Evolutionary conservation across 768 basidiomycete genomes (phyloP), one percentile per base, ranked within the genome.

Genomic region (Gelatoporia subvermispora): DNA sequence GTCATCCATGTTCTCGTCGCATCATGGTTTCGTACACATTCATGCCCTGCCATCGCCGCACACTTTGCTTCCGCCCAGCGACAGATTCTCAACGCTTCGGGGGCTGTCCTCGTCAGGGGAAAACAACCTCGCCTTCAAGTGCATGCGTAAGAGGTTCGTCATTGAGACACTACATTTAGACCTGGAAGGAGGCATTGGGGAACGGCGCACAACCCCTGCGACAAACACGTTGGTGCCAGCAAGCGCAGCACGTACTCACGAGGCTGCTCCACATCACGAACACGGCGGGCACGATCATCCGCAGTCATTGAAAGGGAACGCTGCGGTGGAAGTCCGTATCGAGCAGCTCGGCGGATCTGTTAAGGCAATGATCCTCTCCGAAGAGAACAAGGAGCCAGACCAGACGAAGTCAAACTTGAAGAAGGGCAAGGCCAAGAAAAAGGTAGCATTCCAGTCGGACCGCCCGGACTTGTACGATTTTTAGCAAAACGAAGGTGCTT

Each of bases 41-140:
- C 83, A 87, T 55, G 72, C 78, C 4, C 73, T 95, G 18, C 93
- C 96, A 3, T 73, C 82, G 4, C 81, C 82, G 0, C 81, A 84
- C 47, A 81, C 84, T 21, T 74, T 93, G 35, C 69, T 86, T 22
- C 74, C 94, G 0, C 80, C 89, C 0, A 91, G 91, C 49, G 85
- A 93, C 57, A 85, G 79, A 56, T 82, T 82, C 52, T 98, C 94
- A 4, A 75, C 79, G 4, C 74, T 99, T 39, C 84, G 95, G 10
- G 93, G 92, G 11, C 71, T 95, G 41, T 78, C 78, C 38, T 75
- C 78, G 2, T 75, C 79, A 20, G 88, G 93, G 8, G 94, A 97
- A 65, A 98, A 98, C 68, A 97, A 98, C 59, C 75, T 99, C 8
- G 93, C 88, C 11, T 99, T 98, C 76, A 88, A 85, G 63, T 88